These are phyloP conservation scores for Fusarium heterosporum DNA, from an alignment of 2,329 filamentous ascomycete species.

Conservation along the genomic window DNA sequence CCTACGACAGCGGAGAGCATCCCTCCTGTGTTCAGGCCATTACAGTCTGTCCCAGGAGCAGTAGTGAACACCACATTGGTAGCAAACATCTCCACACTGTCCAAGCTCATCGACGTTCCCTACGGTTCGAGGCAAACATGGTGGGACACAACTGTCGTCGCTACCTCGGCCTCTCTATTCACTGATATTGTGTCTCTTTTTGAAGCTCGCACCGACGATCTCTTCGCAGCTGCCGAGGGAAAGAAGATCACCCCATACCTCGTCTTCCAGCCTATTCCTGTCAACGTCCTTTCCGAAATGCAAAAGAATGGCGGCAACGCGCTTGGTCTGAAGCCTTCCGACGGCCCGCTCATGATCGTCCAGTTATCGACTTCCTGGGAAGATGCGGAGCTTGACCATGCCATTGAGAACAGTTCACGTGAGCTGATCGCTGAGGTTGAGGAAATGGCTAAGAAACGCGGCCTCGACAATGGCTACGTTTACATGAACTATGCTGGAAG, in stretches of 20 bases:
- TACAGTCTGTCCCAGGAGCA: neutral
- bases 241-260: constrained; percentile 37
- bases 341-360: constrained; percentile 11
- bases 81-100: neutral
- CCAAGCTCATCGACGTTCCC: neutral
- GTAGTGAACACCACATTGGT: neutral
- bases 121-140: neutral
- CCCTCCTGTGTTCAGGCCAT: neutral
- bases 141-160: neutral
- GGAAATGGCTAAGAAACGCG: constrained; percentile 47
- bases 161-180: constrained; percentile 26
- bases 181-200: constrained; percentile 46
- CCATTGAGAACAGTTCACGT: constrained; percentile 33
- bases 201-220: constrained; percentile 22
- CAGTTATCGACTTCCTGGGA: constrained; percentile 20
- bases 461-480: constrained; percentile 53
- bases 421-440: constrained; percentile 8
- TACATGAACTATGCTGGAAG: constrained; percentile 61
- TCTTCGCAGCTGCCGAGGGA: neutral
- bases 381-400: neutral
- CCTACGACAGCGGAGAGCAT: neutral
- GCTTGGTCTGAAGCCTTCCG: constrained; percentile 2
- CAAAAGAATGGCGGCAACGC: constrained; percentile 23
- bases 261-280: constrained; percentile 54
- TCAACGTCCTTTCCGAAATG: constrained; percentile 16